Base-by-base conservation (phyloP, 768 basidiomycete genomes). In the Boletus rubroflammeus region DNA sequence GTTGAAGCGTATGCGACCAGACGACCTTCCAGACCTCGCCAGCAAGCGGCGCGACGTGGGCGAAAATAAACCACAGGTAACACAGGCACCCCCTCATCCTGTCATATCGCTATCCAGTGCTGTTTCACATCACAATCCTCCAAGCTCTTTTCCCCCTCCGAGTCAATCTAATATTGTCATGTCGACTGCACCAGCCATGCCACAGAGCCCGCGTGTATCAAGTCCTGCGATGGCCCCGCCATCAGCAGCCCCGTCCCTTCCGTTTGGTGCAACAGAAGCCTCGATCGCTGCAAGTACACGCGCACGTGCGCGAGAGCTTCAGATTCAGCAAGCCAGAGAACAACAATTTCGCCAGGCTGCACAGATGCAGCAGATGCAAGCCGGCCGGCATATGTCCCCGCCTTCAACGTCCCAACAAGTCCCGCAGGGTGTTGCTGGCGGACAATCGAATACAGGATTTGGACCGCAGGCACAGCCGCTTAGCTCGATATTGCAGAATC, bases 21-120 rank as follows among this genome's bases (percentile, higher is more conserved):
- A 84, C 14, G 85, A 86, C 41, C 53, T 56, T 45, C 55, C 63
- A 3, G 78, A 78, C 36, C 43, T 64, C n/a, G 72, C 73, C 38
- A 80, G 78, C 66, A 90, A 90, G 67, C 78, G 88, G 17, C 77
- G 84, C 19, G 84, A 90, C 61, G 83, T 82, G 1, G 88, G 88
- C 32, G 87, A 89, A 57, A 72, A 70, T 39, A 85, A 83, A 61
- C 55, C 61, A 19, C 65, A 70, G 55, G 72, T 76, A 60, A 74
- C 78, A 73, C 77, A 76, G 2, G 75, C 79, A 0, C 76, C 75
- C 15, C 50, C 62, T 32, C 46, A 61, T 41, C 41, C 60, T 0
- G 48, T 50, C 34, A 55, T 64, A 50, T 55, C 64, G 9, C 28
- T 62, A 14, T 51, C 67, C 15, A 38, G 51, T 29, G 39, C 54